Percentiles rank a stretch among this genome's conserved stretches.
phyloP scores from a whole-genome alignment of 257 asterid genomes.

The Rehmannia glutinosa region DNA sequence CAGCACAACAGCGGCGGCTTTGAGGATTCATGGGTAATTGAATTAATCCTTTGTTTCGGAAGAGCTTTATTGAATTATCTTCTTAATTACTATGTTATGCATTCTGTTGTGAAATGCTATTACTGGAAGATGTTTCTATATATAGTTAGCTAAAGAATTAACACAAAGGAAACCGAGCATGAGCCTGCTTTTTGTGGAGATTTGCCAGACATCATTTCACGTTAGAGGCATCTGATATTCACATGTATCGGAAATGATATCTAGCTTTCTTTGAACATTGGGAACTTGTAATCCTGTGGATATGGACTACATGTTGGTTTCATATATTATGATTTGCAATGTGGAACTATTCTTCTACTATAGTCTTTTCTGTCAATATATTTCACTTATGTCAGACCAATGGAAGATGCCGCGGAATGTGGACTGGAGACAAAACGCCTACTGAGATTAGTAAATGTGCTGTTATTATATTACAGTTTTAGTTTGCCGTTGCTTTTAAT shows the following conservation, averaged over 20 bases:
- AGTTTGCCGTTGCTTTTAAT: background rate
- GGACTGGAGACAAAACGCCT: no score
- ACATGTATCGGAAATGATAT: no score
- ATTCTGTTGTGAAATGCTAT: slow-evolving; percentile 1
- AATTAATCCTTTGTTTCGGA: slow-evolving; percentile 17
- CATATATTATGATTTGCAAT: no score
- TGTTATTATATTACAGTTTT: background rate
- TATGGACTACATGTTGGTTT: no score
- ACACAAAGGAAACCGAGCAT: slow-evolving; percentile 3
- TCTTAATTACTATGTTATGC: background rate
- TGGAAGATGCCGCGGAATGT: no score
- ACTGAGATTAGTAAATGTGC: background rate
- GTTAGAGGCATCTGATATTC: no score
- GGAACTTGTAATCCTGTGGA: no score
- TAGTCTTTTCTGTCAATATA: no score
- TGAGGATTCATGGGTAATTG: slow-evolving; percentile 69
- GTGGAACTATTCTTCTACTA: no score
- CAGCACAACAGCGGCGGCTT: slow-evolving; percentile 56
- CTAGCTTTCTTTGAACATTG: no score
- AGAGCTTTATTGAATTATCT: background rate
- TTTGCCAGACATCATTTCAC: no score
- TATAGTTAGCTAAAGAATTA: background rate
- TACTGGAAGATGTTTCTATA: background rate
- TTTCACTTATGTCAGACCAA: no score
- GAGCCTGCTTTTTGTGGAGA: background rate